Conservation (phyloP, 2,329 filamentous ascomycete species). For the Aspergillus arachidicola region DNA sequence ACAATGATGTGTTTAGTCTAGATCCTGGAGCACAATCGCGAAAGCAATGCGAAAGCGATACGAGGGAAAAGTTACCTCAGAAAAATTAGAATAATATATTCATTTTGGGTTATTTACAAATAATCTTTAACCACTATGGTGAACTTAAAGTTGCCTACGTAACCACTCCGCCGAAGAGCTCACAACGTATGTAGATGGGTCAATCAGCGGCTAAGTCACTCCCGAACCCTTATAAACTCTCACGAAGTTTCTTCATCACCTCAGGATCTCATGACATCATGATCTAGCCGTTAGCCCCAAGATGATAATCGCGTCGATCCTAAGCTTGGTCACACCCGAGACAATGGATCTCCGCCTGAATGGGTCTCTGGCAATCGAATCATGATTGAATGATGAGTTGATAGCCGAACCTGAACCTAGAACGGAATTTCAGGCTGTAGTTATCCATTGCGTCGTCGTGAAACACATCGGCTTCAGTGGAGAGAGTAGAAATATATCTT, state of each 20-base stretch:
- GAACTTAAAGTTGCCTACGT: neutral
- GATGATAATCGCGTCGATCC: slow-evolving; percentile 10
- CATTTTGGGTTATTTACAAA: neutral
- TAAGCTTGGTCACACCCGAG: slow-evolving; percentile 5
- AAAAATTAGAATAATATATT: neutral
- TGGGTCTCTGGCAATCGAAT: neutral
- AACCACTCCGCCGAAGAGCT: neutral
- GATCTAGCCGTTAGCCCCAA: neutral
- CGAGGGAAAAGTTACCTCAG: neutral
- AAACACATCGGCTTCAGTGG: neutral
- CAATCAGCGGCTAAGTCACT: neutral
- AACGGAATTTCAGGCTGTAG: neutral
- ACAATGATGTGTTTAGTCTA: neutral
- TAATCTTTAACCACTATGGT: neutral
- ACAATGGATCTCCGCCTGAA: neutral
- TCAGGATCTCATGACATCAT: slow-evolving; percentile 9
- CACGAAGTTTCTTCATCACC: neutral
- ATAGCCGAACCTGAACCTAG: neutral
- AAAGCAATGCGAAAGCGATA: neutral
- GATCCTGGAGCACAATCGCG: neutral
- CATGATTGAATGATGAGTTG: neutral
- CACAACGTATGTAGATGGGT: neutral
- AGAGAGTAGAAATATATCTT: neutral
- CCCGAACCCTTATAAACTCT: neutral
- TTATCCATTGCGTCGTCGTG: neutral